phyloP scores from a whole-genome alignment of 1,139 yeast genomes.

The Pichia sp. region DNA sequence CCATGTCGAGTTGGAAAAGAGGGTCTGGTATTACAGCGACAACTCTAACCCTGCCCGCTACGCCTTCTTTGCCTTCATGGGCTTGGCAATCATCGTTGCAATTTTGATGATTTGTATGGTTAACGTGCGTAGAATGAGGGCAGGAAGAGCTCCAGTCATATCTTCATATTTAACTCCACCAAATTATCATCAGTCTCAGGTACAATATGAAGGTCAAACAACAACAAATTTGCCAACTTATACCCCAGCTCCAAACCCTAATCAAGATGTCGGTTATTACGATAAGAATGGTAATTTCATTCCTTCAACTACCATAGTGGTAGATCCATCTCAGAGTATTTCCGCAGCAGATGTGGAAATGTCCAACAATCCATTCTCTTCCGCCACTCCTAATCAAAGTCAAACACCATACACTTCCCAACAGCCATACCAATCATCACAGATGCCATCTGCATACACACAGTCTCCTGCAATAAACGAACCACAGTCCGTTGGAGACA shows the following conservation, averaged over 20 bases:
- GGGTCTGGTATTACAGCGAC: slow-evolving; percentile 6
- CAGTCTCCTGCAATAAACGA: too few relatives aligned
- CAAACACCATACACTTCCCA: too few relatives aligned
- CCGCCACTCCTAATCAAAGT: too few relatives aligned
- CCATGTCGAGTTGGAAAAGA: slow-evolving; percentile 3
- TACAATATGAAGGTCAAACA: slow-evolving; percentile 44
- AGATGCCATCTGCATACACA: too few relatives aligned
- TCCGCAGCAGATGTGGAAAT: neutral
- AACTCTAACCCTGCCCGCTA: slow-evolving; percentile 29
- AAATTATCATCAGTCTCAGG: slow-evolving; percentile 67
- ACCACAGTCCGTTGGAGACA: slow-evolving; percentile 2
- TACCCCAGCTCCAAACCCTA: slow-evolving; percentile 55
- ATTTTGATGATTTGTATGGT: slow-evolving; percentile 48
- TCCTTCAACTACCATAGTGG: slow-evolving; percentile 20
- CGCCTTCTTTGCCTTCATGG: slow-evolving; percentile 51
- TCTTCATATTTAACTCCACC: slow-evolving; percentile 94
- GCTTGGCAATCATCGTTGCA: slow-evolving; percentile 41
- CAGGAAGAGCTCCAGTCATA: slow-evolving; percentile 64
- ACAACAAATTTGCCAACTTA: slow-evolving; percentile 58
- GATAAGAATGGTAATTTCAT: slow-evolving; percentile 58
- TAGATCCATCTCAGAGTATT: too few relatives aligned
- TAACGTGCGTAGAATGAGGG: slow-evolving; percentile 50
- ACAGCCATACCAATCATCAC: too few relatives aligned
- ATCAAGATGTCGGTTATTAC: slow-evolving; percentile 71
- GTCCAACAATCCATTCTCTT: too few relatives aligned